Evolutionary conservation across 2,329 filamentous ascomycete genomes (phyloP), one percentile per base, ranked within the genome.

Genomic region (Pyrenochaeta sp.): DNA sequence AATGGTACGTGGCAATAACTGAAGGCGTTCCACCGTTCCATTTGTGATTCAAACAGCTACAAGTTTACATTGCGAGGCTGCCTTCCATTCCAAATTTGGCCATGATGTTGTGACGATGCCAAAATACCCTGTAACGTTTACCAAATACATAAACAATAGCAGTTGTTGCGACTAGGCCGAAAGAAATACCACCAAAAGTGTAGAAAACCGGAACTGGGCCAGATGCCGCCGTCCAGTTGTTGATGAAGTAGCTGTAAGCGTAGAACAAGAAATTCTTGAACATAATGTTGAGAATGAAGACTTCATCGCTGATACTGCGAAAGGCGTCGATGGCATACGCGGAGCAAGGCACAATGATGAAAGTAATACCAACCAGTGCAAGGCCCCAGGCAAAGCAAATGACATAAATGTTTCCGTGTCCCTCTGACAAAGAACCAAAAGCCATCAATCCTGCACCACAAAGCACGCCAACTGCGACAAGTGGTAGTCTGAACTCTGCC

Each of bases 401-500:
- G 1, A 61, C 61, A 42, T 70, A 71, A 29, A 35, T 40, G 20
- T 27, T 36, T 12, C 10, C 20, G 7, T 45, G 33, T 29, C 58
- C 44, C 18, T 65, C 41, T 17, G 60, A 63, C 43, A 74, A 58
- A 43, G 67, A 60, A 2, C 77, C 75, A 51, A 76, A 78, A 1
- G 68, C 68, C 49, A 74, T 73, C 48, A 78, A 71, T 15, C 73
- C 73, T 30, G 69, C 63, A 12, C 72, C 74, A 5, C 71, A 62
- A 2, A 71, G 20, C 1, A 75, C 54, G 1, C 66, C 61, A n/a
- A 69, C 64, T 2, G 73, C 33, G 21, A 50, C 33, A 7, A 43
- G 40, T 3, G 78, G 68, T 14, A 81, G 70, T 14, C 81, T 75
- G 58, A 82, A 83, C 61, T 83, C 81, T 5, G 81, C 81, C 61